Evolutionary conservation across 179 eudicot species (phyloP).

Genomic region (Drosera spatulata): DNA sequence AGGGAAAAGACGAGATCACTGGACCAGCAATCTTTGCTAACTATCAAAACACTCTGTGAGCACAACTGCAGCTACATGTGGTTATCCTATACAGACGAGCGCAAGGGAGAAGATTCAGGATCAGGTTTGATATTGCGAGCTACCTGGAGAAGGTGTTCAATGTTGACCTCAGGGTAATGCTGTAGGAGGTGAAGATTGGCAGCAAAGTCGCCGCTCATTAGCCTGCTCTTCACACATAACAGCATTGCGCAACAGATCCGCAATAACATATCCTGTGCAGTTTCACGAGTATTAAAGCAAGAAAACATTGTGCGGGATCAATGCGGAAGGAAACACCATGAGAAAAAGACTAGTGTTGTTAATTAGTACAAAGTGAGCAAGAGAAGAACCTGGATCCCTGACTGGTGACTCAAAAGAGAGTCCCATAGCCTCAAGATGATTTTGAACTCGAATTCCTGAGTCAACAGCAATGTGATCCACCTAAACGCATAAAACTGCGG

Average conservation of each 20-base stretch:
- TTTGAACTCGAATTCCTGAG: slow-evolving; percentile 52
- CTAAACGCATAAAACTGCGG: slow-evolving; percentile 69
- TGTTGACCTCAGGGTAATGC: slow-evolving; percentile 42
- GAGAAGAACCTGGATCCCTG: slow-evolving; percentile 48
- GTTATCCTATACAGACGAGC: not conserved
- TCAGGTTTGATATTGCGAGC: slow-evolving; percentile 37
- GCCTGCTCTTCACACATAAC: slow-evolving; percentile 32
- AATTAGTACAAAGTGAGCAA: not conserved
- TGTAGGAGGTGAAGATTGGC: slow-evolving; percentile 50
- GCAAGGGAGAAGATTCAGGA: not conserved
- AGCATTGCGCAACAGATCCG: slow-evolving; percentile 70
- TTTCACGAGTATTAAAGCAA: too few species aligned
- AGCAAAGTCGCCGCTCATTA: slow-evolving; percentile 53
- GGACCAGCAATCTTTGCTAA: too few species aligned
- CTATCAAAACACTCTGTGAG: too few species aligned
- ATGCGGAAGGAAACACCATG: too few species aligned
- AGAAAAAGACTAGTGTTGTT: too few species aligned
- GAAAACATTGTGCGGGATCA: too few species aligned
- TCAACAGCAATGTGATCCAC: slow-evolving; percentile 69
- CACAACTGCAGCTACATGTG: too few species aligned
- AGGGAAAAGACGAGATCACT: too few species aligned
- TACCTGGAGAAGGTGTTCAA: slow-evolving; percentile 40
- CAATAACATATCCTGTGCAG: slow-evolving; percentile 51
- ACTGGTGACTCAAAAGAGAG: slow-evolving; percentile 45
- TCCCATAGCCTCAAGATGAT: slow-evolving; percentile 65